phyloP scores from a whole-genome alignment of 306 rosid species.

The Trichosanthes truncata region DNA sequence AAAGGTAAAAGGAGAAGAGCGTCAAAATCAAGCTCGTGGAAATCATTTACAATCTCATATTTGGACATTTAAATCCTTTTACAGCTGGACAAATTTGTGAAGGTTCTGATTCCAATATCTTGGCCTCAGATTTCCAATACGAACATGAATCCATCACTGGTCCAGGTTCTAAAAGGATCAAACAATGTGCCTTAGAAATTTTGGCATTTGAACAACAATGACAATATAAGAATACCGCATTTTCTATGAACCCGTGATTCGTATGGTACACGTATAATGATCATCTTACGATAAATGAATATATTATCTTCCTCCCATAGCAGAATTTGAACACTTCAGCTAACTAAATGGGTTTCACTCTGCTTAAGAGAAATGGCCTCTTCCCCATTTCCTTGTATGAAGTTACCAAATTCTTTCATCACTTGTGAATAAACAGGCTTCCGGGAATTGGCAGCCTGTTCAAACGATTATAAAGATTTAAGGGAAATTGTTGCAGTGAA shows the following conservation, averaged over 20 bases:
- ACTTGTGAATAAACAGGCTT: constrained; percentile 82
- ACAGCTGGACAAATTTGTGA: background rate
- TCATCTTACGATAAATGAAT: background rate
- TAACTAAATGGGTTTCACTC: background rate
- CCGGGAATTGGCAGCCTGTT: constrained; percentile 72
- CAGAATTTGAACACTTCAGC: background rate
- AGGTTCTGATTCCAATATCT: constrained; percentile 5
- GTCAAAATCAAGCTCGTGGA: background rate
- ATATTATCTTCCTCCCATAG: background rate
- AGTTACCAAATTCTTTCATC: constrained; percentile 10
- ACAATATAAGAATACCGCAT: background rate
- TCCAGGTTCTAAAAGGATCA: background rate
- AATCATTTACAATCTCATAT: background rate
- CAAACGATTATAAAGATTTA: background rate
- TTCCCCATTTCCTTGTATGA: background rate
- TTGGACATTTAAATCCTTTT: background rate
- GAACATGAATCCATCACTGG: background rate
- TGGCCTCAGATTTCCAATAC: background rate
- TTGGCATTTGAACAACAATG: background rate
- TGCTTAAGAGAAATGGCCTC: background rate
- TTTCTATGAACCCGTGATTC: background rate
- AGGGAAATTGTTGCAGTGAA: background rate
- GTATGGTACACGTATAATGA: background rate
- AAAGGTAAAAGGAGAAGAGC: background rate
- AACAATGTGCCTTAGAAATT: background rate